Conservation (phyloP, 768 basidiomycete species). For the Crucibulum laeve region DNA sequence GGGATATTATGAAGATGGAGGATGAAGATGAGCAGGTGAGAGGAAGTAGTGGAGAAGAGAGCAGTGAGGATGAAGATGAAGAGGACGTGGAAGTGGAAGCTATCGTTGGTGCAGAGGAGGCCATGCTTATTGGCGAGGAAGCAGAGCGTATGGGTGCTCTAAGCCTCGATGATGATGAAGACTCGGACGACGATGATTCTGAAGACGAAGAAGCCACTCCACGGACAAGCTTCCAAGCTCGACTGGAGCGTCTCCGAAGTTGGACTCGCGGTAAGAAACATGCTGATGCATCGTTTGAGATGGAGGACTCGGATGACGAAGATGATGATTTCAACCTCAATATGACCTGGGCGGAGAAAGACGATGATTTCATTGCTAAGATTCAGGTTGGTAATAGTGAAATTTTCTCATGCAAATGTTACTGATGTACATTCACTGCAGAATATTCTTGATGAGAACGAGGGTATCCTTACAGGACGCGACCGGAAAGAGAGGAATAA, state of each 20-base stretch:
- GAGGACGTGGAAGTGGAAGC: slow-evolving; percentile 33
- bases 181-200: slow-evolving; percentile 29
- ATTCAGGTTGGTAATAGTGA: slow-evolving; percentile 42
- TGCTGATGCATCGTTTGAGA: slow-evolving; percentile 20
- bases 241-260: slow-evolving; percentile 35
- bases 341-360: slow-evolving; percentile 41
- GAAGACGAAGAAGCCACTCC: slow-evolving; percentile 31
- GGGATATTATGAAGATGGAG: slow-evolving; percentile 40
- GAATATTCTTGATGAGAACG: slow-evolving; percentile 60
- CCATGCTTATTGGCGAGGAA: slow-evolving; percentile 32
- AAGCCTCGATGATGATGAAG: slow-evolving; percentile 28
- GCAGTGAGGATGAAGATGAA: slow-evolving; percentile 22
- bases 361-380: slow-evolving; percentile 51
- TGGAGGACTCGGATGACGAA: slow-evolving; percentile 26
- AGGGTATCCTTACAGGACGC: slow-evolving; percentile 36
- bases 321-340: slow-evolving; percentile 24
- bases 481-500: slow-evolving; percentile 49
- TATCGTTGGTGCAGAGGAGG: slow-evolving; percentile 41
- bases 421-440: slow-evolving; percentile 18
- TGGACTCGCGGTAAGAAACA: slow-evolving; percentile 18
- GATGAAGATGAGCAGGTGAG: slow-evolving; percentile 36
- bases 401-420: background rate
- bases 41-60: slow-evolving; percentile 26
- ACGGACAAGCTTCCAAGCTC: slow-evolving; percentile 39
- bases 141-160: slow-evolving; percentile 19